Evolutionary conservation across 345 rosid species (phyloP).

Genomic region (Eucalyptus marginata): DNA sequence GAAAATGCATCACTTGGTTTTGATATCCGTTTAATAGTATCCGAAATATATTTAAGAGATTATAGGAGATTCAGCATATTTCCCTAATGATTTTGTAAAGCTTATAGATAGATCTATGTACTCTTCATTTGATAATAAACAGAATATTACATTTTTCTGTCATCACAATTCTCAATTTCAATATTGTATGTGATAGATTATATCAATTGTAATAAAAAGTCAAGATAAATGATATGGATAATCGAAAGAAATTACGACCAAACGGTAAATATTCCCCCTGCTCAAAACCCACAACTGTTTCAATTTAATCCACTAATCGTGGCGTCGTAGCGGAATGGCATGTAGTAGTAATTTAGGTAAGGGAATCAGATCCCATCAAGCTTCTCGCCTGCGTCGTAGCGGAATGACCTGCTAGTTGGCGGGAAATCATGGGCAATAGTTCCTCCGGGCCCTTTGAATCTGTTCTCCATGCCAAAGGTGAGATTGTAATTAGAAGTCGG

Average conservation of each 20-base stretch:
- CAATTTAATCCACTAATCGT: not conserved
- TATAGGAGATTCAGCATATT: too few relatives aligned
- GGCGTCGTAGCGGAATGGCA: too few relatives aligned
- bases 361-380: too few relatives aligned
- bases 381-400: slow-evolving; percentile 11
- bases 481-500: slow-evolving; percentile 2
- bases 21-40: not conserved
- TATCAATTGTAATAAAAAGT: not conserved
- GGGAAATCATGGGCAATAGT: slow-evolving; percentile 7
- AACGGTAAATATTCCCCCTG: not conserved
- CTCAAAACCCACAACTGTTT: not conserved
- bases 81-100: too few relatives aligned
- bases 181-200: too few relatives aligned
- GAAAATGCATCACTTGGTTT: not conserved
- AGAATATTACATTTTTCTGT: too few relatives aligned
- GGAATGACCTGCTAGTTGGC: not conserved
- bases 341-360: too few relatives aligned
- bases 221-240: not conserved
- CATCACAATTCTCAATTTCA: too few relatives aligned
- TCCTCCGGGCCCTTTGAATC: slow-evolving; percentile 6
- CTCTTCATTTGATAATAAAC: too few relatives aligned
- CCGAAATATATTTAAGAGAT: too few relatives aligned
- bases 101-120: too few relatives aligned
- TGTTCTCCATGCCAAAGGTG: slow-evolving; percentile 7
- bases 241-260: not conserved